Evolutionary conservation across 257 asterid species (phyloP), one percentile per base, ranked within the genome.

Genomic region (Solanum arcanum): DNA sequence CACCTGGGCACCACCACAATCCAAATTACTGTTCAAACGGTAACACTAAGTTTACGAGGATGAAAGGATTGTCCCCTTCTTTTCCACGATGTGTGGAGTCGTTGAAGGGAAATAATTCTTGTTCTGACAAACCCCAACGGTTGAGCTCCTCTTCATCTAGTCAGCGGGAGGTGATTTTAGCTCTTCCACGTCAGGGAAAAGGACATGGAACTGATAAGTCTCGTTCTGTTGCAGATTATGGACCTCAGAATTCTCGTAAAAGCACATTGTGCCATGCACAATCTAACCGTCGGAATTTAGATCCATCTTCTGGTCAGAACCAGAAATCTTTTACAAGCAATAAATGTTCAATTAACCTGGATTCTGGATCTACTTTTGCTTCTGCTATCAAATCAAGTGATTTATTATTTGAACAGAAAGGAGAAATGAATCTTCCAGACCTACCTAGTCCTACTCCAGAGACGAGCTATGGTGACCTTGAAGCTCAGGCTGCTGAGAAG

Each of bases 81-180:
- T 88, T 90, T 92, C 93, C 91, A n/a, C 92, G 89, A 33, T 90
- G 92, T 86, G 87, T 52, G 86, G 80, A 90, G 82, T 88, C 84
- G 7, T 59, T 86, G 83, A 86, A 88, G 59, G 88, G 59, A 25
- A 82, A 86, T 39, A 88, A 18, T 82, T 39, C 78, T 37, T 88
- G 78, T 86, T 86, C 85, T 86, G 88, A 77, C 27, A 76, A 86
- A 42, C 74, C 88, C 46, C 90, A 70, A 86, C 47, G 11, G 60
- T 69, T 10, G 44, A 86, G 23, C 41, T 27, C 76, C 3, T 69
- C 83, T 70, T 27, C 90, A 77, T 78, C 86, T 15, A 66, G 64
- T 47, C 69, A 73, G 14, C 88, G 86, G 59, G 39, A 52, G 70
- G 39, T 82, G 60, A 46, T 85, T 76, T 68, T 77, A 49, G 80